These are phyloP conservation scores for Gonapodya prolifera DNA, from an alignment of 192 early-diverging fungal species.

Conservation along the genomic window DNA sequence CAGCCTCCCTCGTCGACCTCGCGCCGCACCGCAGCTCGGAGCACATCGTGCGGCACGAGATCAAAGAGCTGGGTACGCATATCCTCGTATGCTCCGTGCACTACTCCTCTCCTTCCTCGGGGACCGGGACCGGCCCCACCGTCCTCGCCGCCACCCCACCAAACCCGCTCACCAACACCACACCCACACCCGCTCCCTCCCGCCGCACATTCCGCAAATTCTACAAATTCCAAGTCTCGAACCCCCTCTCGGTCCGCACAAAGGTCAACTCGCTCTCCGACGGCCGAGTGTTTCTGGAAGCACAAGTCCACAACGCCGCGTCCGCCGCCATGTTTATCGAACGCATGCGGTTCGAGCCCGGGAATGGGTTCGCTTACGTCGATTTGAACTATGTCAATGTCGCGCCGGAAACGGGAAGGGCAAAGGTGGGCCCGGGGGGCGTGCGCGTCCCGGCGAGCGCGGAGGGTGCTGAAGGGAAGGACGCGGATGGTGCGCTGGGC, in stretches of 20 bases:
- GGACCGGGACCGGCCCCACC: constrained; percentile 17
- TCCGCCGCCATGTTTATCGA: constrained; percentile 72
- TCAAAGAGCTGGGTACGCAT: constrained; percentile 89
- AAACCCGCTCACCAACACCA: background rate
- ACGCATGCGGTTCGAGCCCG: constrained; percentile 71
- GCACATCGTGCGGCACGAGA: constrained; percentile 77
- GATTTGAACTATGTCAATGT: constrained; percentile 44
- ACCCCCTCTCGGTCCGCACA: constrained; percentile 92
- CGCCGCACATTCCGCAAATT: constrained; percentile 71
- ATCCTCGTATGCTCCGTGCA: constrained; percentile 76
- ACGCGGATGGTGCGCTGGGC: background rate
- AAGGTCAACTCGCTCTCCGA: constrained; percentile 74
- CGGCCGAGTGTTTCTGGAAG: constrained; percentile 69
- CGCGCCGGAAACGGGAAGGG: background rate
- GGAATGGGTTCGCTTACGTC: constrained; percentile 50
- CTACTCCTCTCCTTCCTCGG: constrained; percentile 34
- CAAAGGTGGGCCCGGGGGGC: constrained; percentile 8
- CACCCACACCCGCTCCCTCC: constrained; percentile 18
- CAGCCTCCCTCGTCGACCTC: background rate
- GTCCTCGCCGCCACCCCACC: too few relatives aligned
- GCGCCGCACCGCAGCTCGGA: constrained; percentile 56
- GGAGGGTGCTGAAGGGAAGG: background rate
- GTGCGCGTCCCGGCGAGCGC: constrained; percentile 17
- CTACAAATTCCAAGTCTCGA: constrained; percentile 93
- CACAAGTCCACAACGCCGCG: constrained; percentile 85